A percentile compares a stretch with the other conserved stretches of the same genome.
These are phyloP conservation scores for Candida broadrunensis DNA, from an alignment of 805 yeast genomes.

Conservation along the genomic window DNA sequence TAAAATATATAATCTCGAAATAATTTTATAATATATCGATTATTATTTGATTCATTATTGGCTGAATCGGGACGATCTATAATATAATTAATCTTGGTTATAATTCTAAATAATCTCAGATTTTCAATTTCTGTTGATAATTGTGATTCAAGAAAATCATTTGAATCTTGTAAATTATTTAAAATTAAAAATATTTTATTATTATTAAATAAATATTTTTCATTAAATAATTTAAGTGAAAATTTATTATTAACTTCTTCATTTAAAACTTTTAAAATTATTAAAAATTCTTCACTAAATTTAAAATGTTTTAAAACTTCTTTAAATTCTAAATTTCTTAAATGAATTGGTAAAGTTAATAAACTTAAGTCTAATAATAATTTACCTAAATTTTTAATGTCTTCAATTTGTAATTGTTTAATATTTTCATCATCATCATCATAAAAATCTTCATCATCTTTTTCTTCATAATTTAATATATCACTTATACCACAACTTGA, in stretches of 20 bases:
- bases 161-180: conserved; percentile 48
- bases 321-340: conserved; percentile 11
- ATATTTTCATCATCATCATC: conserved; percentile 8
- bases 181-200: conserved; percentile 42
- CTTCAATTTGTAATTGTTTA: conserved; percentile 44
- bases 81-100: conserved; percentile 77
- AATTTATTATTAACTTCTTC: conserved; percentile 15
- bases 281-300: conserved; percentile 45
- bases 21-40: conserved; percentile 55
- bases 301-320: conserved; percentile 2
- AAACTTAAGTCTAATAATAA: conserved; percentile 55
- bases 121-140: conserved; percentile 80
- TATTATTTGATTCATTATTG: conserved; percentile 60
- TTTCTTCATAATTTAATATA: conserved; percentile 46
- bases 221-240: conserved; percentile 20
- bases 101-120: conserved; percentile 76
- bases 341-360: conserved; percentile 26
- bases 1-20: conserved; percentile 86
- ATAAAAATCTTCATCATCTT: conserved; percentile 18
- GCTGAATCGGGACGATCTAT: conserved; percentile 66
- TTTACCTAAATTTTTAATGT: conserved; percentile 57
- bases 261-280: conserved; percentile 35
- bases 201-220: conserved; percentile 15
- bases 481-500: conserved; percentile 72
- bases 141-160: conserved; percentile 60